Conservation (phyloP, 495 filamentous ascomycete species). For the Parachaetomium inaequale region DNA sequence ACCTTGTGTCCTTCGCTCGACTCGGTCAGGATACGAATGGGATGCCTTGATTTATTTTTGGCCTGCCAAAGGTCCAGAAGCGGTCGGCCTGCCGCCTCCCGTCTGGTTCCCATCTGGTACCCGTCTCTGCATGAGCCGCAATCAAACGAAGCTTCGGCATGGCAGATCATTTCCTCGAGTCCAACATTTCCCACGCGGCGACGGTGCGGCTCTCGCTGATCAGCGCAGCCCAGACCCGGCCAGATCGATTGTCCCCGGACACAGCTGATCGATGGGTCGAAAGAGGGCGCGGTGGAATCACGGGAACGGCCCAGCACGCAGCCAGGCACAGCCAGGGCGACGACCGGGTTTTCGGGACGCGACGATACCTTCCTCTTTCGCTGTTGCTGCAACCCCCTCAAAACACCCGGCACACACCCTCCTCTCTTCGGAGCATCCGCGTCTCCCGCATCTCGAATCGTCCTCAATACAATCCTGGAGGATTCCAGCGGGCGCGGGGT, state of each 20-base stretch:
- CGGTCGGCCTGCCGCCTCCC: not conserved
- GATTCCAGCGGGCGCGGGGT: not conserved
- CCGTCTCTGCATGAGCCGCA: slow-evolving; percentile 6
- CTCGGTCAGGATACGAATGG: too few relatives aligned
- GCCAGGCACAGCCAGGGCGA: not conserved
- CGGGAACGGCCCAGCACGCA: not conserved
- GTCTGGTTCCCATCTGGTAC: not conserved
- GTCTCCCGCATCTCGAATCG: not conserved
- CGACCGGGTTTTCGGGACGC: slow-evolving; percentile 12
- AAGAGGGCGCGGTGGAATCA: not conserved
- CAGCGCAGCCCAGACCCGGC: not conserved
- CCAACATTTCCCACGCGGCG: not conserved
- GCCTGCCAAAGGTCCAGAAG: not conserved
- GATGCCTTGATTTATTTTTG: too few relatives aligned
- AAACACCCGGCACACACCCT: not conserved
- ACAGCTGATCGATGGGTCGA: not conserved
- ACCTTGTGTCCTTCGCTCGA: too few relatives aligned
- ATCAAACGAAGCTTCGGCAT: not conserved
- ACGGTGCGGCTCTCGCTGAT: not conserved
- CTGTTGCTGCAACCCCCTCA: not conserved
- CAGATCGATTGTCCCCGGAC: not conserved
- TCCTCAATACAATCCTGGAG: not conserved
- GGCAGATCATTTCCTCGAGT: not conserved
- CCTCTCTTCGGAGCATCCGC: not conserved
- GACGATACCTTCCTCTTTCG: slow-evolving; percentile 12